These are phyloP conservation scores for Emydomyces testavorans DNA, from an alignment of 2,329 filamentous ascomycete genomes.

Conservation along the genomic window DNA sequence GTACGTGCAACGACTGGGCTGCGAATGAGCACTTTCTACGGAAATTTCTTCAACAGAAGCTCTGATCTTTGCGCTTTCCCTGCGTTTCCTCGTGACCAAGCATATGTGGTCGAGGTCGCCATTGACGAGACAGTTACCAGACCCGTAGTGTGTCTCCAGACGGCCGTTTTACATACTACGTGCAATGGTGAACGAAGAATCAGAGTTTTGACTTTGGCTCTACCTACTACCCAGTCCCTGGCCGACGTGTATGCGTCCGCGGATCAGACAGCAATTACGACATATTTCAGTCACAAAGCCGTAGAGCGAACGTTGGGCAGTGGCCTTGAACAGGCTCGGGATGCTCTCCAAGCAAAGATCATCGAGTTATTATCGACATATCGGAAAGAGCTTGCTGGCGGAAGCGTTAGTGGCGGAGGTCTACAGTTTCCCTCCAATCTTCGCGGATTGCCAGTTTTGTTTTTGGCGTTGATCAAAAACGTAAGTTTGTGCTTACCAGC, in stretches of 20 bases:
- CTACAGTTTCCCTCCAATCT: slow-evolving; percentile 91
- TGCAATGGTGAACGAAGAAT: slow-evolving; percentile 96
- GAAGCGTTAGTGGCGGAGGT: slow-evolving; percentile 84
- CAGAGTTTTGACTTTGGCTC: slow-evolving; percentile 79
- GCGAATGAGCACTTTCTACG: slow-evolving; percentile 95
- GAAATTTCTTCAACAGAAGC: slow-evolving; percentile 98
- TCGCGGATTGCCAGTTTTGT: slow-evolving; percentile 74
- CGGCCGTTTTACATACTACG: slow-evolving; percentile 90
- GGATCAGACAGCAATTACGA: slow-evolving; percentile 83
- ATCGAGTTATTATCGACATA: slow-evolving; percentile 90
- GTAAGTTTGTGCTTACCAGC: slow-evolving; percentile 41
- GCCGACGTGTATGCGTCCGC: slow-evolving; percentile 90
- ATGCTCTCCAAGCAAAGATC: slow-evolving; percentile 81
- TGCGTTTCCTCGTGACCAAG: slow-evolving; percentile 92
- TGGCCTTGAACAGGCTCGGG: slow-evolving; percentile 79
- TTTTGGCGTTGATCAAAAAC: slow-evolving; percentile 92
- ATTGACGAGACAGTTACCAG: slow-evolving; percentile 92
- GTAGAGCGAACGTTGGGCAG: slow-evolving; percentile 79
- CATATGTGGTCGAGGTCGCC: slow-evolving; percentile 94
- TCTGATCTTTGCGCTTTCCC: slow-evolving; percentile 97
- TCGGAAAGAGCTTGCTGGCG: slow-evolving; percentile 89
- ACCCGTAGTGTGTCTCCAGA: slow-evolving; percentile 83
- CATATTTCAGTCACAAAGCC: slow-evolving; percentile 94
- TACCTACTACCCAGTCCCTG: slow-evolving; percentile 83
- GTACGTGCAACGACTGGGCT: slow-evolving; percentile 90